Base-by-base conservation (phyloP, 768 basidiomycete species). In the Goffeauzyma gilvescens region DNA sequence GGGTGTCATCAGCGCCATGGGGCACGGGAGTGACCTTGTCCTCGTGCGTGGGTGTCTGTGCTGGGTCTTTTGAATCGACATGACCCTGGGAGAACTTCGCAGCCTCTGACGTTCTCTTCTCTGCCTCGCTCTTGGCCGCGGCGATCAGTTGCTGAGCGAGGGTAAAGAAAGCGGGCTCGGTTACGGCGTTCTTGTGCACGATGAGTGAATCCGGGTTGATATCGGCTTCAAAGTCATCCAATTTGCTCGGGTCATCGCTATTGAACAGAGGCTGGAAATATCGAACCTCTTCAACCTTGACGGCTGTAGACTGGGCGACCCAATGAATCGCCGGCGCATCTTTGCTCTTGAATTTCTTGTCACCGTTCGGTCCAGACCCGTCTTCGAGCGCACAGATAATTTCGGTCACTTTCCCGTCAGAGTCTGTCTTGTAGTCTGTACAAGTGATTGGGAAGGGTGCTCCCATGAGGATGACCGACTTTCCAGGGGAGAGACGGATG, bases 401-500 rank as follows among this genome's bases (percentile, higher is more conserved):
- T 62, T 90, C 86, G 4, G 69, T 69, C 5, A 93, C 79, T 39
- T 75, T 66, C 18, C 85, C 82, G 0, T 76, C 76, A 2, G 61
- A 55, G 63, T 93, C 79, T 1, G 71, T 76, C 65, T 76, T 78
- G 70, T 79, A 82, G 4, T 81, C 82, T n/a, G 75, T 81, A 64
- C 85, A 90, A 18, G 86, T 87, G 58, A 98, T 81, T 6, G 89
- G 84, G 62, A 77, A 67, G 2, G 87, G 87, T 13, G 78, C 86
- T 60, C 87, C 81, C 71, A 95, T 90, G 21, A 98, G 68, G 13
- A 93, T 93, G 32, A 96, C 93, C 0, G 86, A 85, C 69, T 95
- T 95, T 34, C 89, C 89, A 6, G 93, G 93, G 13, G 90, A 85
- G 34, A 98, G 78, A 31, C 93, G 79, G 76, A 89, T 96, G 66